Conservation (phyloP, 345 rosid species). For the Theobroma cacao region DNA sequence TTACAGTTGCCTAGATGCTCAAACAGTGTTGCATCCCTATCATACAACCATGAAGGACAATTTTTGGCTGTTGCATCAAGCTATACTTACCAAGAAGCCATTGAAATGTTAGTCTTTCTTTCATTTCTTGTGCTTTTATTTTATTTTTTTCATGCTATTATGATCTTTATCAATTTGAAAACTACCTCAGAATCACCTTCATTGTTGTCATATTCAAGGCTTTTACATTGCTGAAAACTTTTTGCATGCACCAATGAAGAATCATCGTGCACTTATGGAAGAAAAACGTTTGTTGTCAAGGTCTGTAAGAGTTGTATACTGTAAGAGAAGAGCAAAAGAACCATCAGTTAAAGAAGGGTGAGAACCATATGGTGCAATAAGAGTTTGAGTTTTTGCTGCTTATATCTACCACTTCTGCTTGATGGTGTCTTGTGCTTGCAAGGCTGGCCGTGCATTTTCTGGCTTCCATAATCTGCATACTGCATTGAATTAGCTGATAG, state of each 20-base stretch:
- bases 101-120: constrained; percentile 54
- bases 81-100: constrained; percentile 64
- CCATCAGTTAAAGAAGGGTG: background rate
- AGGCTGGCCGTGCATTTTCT: background rate
- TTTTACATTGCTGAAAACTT: background rate
- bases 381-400: background rate
- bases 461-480: background rate
- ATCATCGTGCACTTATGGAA: background rate
- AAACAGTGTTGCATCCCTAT: constrained; percentile 65
- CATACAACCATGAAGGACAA: constrained; percentile 54
- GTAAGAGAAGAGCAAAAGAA: background rate
- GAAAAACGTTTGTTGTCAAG: background rate
- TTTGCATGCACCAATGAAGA: background rate
- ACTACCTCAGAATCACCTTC: background rate
- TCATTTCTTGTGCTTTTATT: background rate
- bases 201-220: background rate
- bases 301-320: background rate
- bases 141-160: background rate
- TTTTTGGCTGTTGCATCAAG: constrained; percentile 80
- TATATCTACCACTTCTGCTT: background rate
- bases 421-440: background rate
- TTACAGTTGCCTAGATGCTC: constrained; percentile 68
- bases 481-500: background rate
- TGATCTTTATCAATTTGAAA: constrained; percentile 3
- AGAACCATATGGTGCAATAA: background rate